Conservation (phyloP, 805 yeast genomes). For the Saccharomycopsis babjevae region DNA sequence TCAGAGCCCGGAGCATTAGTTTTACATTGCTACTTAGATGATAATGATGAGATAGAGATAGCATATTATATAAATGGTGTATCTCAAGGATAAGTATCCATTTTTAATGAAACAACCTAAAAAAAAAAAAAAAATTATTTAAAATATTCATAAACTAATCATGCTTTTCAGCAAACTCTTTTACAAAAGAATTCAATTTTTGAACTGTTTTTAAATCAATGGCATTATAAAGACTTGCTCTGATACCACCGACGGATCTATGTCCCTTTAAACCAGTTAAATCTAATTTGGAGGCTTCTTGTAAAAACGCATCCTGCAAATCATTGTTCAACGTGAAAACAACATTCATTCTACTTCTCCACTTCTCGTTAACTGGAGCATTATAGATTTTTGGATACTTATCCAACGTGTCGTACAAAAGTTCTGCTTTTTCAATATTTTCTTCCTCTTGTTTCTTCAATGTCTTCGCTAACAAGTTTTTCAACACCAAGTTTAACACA, state of each 20-base stretch:
- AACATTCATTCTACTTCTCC: conserved; percentile 84
- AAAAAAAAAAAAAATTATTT: not conserved
- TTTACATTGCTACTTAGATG: conserved; percentile 57
- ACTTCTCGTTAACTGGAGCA: conserved; percentile 51
- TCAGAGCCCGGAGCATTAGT: conserved; percentile 50
- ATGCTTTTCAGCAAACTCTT: conserved; percentile 41
- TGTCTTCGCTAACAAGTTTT: conserved; percentile 39
- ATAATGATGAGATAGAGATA: conserved; percentile 53
- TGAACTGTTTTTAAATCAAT: conserved; percentile 53
- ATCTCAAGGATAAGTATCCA: conserved; percentile 1
- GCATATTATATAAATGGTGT: conserved; percentile 46
- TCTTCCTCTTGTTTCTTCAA: conserved; percentile 45
- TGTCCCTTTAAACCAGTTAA: conserved; percentile 88
- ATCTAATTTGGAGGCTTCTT: conserved; percentile 47
- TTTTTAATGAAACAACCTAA: not conserved
- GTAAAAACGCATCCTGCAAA: conserved; percentile 35
- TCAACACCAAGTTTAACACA: conserved; percentile 69
- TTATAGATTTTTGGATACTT: conserved; percentile 53
- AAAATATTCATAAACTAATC: not conserved
- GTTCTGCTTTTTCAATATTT: conserved; percentile 51
- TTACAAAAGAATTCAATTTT: conserved; percentile 44
- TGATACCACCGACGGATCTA: conserved; percentile 93
- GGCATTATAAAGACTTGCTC: conserved; percentile 90
- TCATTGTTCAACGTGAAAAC: conserved; percentile 69
- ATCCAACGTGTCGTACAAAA: conserved; percentile 58